A percentile compares a stretch with the other conserved stretches of the same genome.
Conservation (phyloP, 257 asterid genomes). For the Plantago ovata region DNA sequence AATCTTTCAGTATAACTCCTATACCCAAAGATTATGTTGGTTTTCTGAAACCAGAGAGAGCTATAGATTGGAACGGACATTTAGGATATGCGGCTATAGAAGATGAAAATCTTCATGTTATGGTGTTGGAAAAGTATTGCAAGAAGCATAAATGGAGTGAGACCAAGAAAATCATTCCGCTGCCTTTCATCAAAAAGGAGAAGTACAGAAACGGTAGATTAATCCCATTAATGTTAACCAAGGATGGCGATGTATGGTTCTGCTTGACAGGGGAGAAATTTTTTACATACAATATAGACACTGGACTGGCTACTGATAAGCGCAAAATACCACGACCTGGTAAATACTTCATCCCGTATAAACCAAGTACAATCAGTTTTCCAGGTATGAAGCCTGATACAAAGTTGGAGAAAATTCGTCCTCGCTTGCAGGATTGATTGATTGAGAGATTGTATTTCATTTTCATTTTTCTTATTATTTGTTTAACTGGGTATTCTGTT, state of each 20-base stretch:
- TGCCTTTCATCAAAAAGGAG: slow-evolving; percentile 18
- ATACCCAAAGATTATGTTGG: neutral
- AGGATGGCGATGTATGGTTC: slow-evolving; percentile 23
- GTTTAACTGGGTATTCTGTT: no score
- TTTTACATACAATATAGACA: slow-evolving; percentile 3
- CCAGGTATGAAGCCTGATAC: slow-evolving; percentile 23
- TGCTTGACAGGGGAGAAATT: slow-evolving; percentile 8
- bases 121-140: slow-evolving; percentile 26
- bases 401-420: neutral
- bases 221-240: slow-evolving; percentile 11
- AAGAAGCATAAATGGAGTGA: slow-evolving; percentile 25
- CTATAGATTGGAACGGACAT: slow-evolving; percentile 29
- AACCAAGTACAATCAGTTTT: slow-evolving; percentile 20
- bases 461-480: neutral
- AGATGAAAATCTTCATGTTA: slow-evolving; percentile 13
- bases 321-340: fast-evolving
- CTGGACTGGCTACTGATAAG: neutral
- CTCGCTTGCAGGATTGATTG: no score
- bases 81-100: slow-evolving; percentile 16
- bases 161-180: slow-evolving; percentile 15
- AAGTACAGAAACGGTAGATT: neutral
- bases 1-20: slow-evolving; percentile 7
- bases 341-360: neutral
- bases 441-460: neutral
- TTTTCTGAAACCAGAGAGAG: neutral